These are phyloP conservation scores for Tetracladium setigerum DNA, from an alignment of 495 filamentous ascomycete genomes.

Conservation along the genomic window DNA sequence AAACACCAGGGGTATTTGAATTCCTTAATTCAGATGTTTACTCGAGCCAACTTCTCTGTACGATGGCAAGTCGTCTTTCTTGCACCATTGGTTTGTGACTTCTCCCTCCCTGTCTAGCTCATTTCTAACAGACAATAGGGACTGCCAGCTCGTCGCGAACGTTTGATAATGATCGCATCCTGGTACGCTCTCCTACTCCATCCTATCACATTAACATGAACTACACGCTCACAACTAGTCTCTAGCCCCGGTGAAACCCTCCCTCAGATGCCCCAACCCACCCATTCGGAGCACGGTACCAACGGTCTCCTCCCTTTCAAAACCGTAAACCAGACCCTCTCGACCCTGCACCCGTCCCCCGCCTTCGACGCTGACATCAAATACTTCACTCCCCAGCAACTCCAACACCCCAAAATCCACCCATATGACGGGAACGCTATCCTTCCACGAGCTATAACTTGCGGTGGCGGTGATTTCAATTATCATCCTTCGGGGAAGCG, in stretches of 20 bases:
- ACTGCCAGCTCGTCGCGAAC: slow-evolving; percentile 48
- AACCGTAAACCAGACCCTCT: slow-evolving; percentile 36
- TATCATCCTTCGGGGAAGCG: slow-evolving; percentile 67
- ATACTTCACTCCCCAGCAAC: slow-evolving; percentile 22
- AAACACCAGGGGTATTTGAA: slow-evolving; percentile 41
- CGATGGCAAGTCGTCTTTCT: slow-evolving; percentile 35
- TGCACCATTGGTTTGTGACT: slow-evolving; percentile 30
- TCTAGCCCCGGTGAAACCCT: slow-evolving; percentile 65
- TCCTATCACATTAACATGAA: background rate
- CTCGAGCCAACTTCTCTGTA: slow-evolving; percentile 60
- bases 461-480: slow-evolving; percentile 49
- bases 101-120: background rate
- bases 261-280: slow-evolving; percentile 59
- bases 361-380: slow-evolving; percentile 34
- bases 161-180: slow-evolving; percentile 73
- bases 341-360: slow-evolving; percentile 29
- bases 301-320: slow-evolving; percentile 25
- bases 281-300: slow-evolving; percentile 43
- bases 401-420: slow-evolving; percentile 11
- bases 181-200: slow-evolving; percentile 40
- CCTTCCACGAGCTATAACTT: slow-evolving; percentile 58
- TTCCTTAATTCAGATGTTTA: slow-evolving; percentile 56
- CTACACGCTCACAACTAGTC: background rate
- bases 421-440: slow-evolving; percentile 39
- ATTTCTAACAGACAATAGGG: slow-evolving; percentile 36